Conservation (phyloP, 148 eudicot genomes). For the Rhododendron kiyosumense region DNA sequence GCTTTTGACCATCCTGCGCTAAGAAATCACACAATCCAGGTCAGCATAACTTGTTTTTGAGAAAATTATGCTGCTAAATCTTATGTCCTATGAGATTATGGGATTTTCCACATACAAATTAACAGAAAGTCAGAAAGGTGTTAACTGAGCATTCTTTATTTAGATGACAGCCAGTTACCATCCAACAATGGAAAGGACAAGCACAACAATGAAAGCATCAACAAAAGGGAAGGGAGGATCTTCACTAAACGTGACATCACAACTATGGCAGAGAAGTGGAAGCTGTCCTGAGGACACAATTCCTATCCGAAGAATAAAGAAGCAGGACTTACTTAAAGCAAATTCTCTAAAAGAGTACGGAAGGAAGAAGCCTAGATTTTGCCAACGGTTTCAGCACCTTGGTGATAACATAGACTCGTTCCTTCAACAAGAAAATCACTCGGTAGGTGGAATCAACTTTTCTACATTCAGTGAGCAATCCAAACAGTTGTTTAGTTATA, state of each 20-base stretch:
- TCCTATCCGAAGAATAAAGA: conserved; percentile 44
- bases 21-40: conserved; percentile 55
- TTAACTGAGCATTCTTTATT: not conserved
- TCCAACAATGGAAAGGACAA: conserved; percentile 10
- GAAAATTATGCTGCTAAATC: no score
- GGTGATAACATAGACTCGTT: not conserved
- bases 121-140: not conserved
- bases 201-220: conserved; percentile 8
- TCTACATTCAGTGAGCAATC: not conserved
- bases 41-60: conserved; percentile 2
- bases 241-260: conserved; percentile 23
- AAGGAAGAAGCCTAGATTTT: conserved; percentile 24
- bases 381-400: not conserved
- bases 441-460: conserved; percentile 23
- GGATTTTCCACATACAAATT: not conserved
- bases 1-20: conserved; percentile 57
- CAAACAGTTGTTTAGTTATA: not conserved
- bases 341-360: conserved; percentile 24
- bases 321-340: conserved; percentile 20
- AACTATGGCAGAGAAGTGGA: conserved; percentile 54
- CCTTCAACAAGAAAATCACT: conserved; percentile 26
- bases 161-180: conserved; percentile 43
- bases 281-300: conserved; percentile 62
- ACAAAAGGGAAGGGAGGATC: conserved; percentile 4
- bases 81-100: not conserved